A percentile compares a stretch with the other conserved stretches of the same genome.
These are phyloP conservation scores for Amphichorda felina DNA, from an alignment of 2,329 filamentous ascomycete species.

Conservation along the genomic window DNA sequence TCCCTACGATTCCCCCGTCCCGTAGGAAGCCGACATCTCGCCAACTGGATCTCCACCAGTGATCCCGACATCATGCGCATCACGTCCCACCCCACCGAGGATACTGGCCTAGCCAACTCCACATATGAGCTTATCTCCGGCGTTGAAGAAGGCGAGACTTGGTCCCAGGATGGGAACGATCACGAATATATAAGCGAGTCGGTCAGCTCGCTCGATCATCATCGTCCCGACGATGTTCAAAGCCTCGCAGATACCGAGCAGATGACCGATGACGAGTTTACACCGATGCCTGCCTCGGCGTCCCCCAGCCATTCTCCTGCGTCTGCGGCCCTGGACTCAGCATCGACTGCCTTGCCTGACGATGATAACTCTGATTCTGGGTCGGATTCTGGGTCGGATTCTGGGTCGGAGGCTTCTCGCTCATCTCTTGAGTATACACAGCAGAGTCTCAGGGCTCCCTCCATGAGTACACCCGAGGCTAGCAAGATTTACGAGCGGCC, in stretches of 20 bases:
- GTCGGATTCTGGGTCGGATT: not conserved
- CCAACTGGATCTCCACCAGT: constrained; percentile 47
- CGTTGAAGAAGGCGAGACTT: constrained; percentile 9
- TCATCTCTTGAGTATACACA: constrained; percentile 36
- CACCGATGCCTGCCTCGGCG: not conserved
- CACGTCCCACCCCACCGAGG: constrained; percentile 20
- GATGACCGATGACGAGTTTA: constrained; percentile 18
- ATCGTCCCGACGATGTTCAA: constrained; percentile 37
- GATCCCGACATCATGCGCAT: constrained; percentile 44
- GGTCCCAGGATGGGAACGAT: constrained; percentile 20
- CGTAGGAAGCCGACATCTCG: constrained; percentile 40
- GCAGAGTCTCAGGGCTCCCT: constrained; percentile 31
- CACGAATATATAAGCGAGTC: constrained; percentile 38
- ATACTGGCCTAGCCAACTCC: constrained; percentile 41
- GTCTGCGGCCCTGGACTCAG: no score
- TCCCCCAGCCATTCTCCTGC: not conserved
- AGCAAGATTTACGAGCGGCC: constrained; percentile 13
- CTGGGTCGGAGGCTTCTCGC: constrained; percentile 20
- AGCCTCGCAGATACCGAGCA: constrained; percentile 37
- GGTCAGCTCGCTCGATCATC: constrained; percentile 35
- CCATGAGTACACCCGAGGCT: constrained; percentile 22
- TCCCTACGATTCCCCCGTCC: constrained; percentile 45
- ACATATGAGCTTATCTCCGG: constrained; percentile 43
- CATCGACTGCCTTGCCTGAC: no score
- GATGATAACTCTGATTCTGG: not conserved